Percentiles rank a stretch among this genome's conserved stretches.
These are phyloP conservation scores for Dioscorea dumetorum DNA, from an alignment of 106 monocot genomes.

Conservation along the genomic window DNA sequence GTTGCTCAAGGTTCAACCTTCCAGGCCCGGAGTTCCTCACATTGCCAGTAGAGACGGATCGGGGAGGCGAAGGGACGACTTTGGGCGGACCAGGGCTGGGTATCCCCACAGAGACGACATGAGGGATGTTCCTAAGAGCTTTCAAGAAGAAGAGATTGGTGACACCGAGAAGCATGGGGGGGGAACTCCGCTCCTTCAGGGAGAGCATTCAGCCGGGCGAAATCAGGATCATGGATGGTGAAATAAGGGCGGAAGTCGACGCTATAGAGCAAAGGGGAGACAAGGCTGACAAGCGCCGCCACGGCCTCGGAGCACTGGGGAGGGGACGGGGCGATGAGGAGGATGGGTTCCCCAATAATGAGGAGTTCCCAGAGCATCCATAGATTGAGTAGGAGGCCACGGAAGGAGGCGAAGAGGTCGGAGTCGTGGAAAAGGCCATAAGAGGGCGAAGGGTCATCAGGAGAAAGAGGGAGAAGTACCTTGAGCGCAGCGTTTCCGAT, in stretches of 20 bases:
- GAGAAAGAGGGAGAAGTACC: constrained; percentile 43
- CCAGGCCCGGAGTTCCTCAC: constrained; percentile 12
- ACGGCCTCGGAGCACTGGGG: constrained; percentile 94
- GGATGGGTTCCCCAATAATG: constrained; percentile 65
- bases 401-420: constrained; percentile 63
- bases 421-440: constrained; percentile 75
- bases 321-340: constrained; percentile 76
- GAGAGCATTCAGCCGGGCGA: constrained; percentile 63
- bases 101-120: constrained; percentile 74
- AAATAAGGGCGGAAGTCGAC: constrained; percentile 94
- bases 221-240: constrained; percentile 94
- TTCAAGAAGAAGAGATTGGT: constrained; percentile 97
- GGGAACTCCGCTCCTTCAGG: constrained; percentile 48
- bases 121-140: constrained; percentile 49
- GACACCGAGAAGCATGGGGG: constrained; percentile 75
- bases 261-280: constrained; percentile 49
- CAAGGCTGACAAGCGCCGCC: constrained; percentile 62
- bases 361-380: constrained; percentile 97
- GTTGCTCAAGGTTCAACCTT: constrained; percentile 22
- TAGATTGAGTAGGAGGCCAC: constrained; percentile 78
- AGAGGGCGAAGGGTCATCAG: constrained; percentile 26
- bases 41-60: constrained; percentile 9
- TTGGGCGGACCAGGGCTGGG: constrained; percentile 26
- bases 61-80: constrained; percentile 7
- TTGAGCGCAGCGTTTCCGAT: constrained; percentile 51